Evolutionary conservation across 495 filamentous ascomycete species (phyloP), one percentile per base, ranked within the genome.

Genomic region (Penicillium maclennaniae): DNA sequence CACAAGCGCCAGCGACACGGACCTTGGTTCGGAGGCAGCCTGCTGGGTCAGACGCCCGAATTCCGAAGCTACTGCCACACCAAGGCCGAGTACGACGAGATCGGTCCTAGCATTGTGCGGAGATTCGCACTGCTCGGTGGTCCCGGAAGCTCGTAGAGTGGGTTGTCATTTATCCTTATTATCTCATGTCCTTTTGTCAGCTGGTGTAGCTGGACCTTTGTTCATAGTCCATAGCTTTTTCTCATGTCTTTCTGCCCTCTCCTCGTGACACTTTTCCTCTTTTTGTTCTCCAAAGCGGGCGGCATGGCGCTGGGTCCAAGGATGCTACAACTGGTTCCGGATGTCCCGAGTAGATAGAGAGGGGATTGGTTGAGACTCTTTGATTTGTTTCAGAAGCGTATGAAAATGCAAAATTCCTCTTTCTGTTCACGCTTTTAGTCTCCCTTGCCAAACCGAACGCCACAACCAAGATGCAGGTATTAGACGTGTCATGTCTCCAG

Each of bases 61-160:
- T 98, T 98, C 79, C 80, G 89, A 66, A 95, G 89, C 69, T 97
- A 97, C 77, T 98, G 93, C 76, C 93, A 98, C 70, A 98, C 93
- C 43, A 98, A 98, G 79, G 92, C 90, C 34, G 84, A 87, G 76
- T 96, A 96, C 69, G 88, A 95, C 71, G 92, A 96, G 79, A 88
- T 91, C 62, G 92, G 92, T 34, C 91, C 92, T 23, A 88, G 88
- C 67, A 96, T 98, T 69, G 93, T 97, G 43, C 83, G 93, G 70
- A 84, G 93, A 69, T 98, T 97, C 71, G 92, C 92, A 36, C 76
- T 97, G 53, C 79, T 98, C 54, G 93, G 93, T 68, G 93, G 93
- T 9, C 93, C 93, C 25, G 93, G 93, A 61, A 81, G 78, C 68
- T 74, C 73, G 47, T 80, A 69, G 66, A 60, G 43, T 28, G 38